Conservation (phyloP, 1,139 yeast genomes). For the Sugiyamaella grinbergsii region DNA sequence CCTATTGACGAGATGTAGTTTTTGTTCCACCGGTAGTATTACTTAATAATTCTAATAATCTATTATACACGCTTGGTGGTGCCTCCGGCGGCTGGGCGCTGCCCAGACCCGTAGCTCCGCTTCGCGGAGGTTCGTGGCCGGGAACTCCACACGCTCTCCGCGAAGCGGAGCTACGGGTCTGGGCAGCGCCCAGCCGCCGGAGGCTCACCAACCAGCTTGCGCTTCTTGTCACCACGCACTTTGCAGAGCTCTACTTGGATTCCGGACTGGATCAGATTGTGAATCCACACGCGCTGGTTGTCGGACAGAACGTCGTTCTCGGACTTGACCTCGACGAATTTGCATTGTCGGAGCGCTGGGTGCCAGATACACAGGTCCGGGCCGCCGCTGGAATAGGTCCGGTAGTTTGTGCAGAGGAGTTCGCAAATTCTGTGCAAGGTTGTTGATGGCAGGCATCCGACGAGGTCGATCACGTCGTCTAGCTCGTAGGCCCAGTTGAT, state of each 20-base stretch:
- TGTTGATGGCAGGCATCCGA: constrained; percentile 36
- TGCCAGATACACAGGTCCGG: constrained; percentile 46
- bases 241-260: constrained; percentile 43
- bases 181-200: constrained; percentile 17
- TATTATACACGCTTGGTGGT: constrained; percentile 15
- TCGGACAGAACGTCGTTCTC: constrained; percentile 45
- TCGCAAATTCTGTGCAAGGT: constrained; percentile 35
- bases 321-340: constrained; percentile 44
- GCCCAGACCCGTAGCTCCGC: no score
- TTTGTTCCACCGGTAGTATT: background rate
- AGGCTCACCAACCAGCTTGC: constrained; percentile 5
- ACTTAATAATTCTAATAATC: constrained; percentile 2
- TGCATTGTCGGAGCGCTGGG: constrained; percentile 26
- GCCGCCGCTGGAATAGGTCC: constrained; percentile 41
- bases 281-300: constrained; percentile 45
- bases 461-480: constrained; percentile 35
- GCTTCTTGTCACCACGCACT: constrained; percentile 28
- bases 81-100: no score
- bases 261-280: constrained; percentile 37
- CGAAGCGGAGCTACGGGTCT: constrained; percentile 11
- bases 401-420: constrained; percentile 37
- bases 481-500: constrained; percentile 40
- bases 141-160: no score
- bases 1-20: constrained; percentile 30
- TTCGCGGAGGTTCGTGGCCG: no score